Base-by-base conservation (phyloP, 345 rosid genomes). In the Aegle marmelos region DNA sequence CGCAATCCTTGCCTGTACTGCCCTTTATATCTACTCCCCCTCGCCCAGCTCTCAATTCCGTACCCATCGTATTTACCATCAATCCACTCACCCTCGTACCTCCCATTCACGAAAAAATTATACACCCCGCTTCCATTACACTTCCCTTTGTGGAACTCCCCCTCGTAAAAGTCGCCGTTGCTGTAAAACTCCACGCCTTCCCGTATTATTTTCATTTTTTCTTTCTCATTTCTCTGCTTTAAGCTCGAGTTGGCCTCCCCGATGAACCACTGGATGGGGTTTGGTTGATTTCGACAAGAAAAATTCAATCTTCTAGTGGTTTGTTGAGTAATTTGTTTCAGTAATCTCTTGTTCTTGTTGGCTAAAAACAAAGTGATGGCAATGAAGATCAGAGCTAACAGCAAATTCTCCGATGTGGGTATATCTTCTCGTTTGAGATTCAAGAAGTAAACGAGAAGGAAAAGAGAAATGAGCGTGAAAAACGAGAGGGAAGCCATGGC, bases 51-150 rank as follows among this genome's bases (percentile, higher is more conserved):
- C 86, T 96, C 99, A 17, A 92, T 92, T 37, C 99, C 99, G 48
- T 79, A 89, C 9, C 99, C 99, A 69, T 96, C 97, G 70, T 96
- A 92, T 76, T 88, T 89, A 59, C 99, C 98, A 74, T 90, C 94
- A 6, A 96, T 79, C 99, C 98, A 96, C 58, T 96, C 97, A 7
- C 98, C 99, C 76, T 96, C 98, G 62, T 96, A 94, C 72, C 97
- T 88, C 63, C 98, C 99, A 58, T 89, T 94, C 28, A 87, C 89
- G 69, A 82, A 83, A 75, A 86, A 94, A 41, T 88, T 91, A 68
- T 96, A 96, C 25, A 96, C 99, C 69, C 99, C 99, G 69, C 91
- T 94, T 24, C 99, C 99, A n/a, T 89, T 92, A 74, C 95, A 89
- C 80, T 77, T 91, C 21, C 98, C 99, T 68, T 85, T 87, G 41